A percentile compares a stretch with the other conserved stretches of the same genome.
phyloP scores from a whole-genome alignment of 1,284 basidiomycete species.

The Heliocybe sulcata region DNA sequence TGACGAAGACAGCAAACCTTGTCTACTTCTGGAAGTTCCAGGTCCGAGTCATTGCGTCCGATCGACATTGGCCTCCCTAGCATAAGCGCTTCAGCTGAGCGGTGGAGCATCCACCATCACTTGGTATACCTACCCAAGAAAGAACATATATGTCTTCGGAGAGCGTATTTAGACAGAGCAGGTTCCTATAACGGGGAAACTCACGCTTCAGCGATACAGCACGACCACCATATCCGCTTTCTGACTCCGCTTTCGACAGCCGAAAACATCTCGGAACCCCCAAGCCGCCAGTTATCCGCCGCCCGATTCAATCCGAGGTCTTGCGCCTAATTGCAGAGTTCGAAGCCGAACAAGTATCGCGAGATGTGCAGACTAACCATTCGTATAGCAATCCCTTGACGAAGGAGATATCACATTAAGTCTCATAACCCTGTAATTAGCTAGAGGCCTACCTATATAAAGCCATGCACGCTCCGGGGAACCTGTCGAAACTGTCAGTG shows the following conservation, averaged over 20 bases:
- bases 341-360: neutral
- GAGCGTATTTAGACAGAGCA: neutral
- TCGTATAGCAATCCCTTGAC: constrained; percentile 53
- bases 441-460: constrained; percentile 46
- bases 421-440: neutral
- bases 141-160: neutral
- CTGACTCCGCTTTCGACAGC: constrained; percentile 68
- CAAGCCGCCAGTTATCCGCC: constrained; percentile 68
- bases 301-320: constrained; percentile 81
- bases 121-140: constrained; percentile 2
- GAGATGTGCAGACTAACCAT: constrained; percentile 41
- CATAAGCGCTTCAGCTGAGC: too few species aligned
- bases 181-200: constrained; percentile 10
- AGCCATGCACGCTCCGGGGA: constrained; percentile 81
- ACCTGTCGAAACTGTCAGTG: too few species aligned
- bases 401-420: neutral
- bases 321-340: constrained; percentile 54
- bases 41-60: neutral
- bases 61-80: neutral
- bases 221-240: constrained; percentile 81
- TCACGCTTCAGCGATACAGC: constrained; percentile 68
- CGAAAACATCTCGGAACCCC: constrained; percentile 59
- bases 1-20: neutral
- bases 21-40: neutral
- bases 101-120: too few species aligned